Conservation (phyloP, 805 yeast species). For the Metschnikowia lunata region DNA sequence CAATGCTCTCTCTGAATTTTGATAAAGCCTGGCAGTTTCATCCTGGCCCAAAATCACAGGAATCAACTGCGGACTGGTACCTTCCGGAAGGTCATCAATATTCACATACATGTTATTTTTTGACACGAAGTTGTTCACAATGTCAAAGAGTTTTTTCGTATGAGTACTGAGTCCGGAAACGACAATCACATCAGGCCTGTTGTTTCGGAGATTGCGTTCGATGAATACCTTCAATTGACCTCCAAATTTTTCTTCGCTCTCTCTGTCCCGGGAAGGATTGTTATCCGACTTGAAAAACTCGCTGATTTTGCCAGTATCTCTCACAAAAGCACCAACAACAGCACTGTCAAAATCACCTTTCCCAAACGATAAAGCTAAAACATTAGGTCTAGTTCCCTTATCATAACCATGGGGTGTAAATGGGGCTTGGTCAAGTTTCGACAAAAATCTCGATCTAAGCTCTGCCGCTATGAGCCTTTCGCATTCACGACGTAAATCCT, state of each 20-base stretch:
- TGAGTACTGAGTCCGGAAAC: conserved; percentile 82
- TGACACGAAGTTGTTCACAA: conserved; percentile 52
- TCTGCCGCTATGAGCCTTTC: conserved; percentile 64
- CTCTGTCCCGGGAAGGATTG: conserved; percentile 51
- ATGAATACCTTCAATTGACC: conserved; percentile 67
- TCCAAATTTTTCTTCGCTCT: conserved; percentile 41
- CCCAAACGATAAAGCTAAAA: conserved; percentile 79
- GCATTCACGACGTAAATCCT: conserved; percentile 72
- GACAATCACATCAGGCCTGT: conserved; percentile 81
- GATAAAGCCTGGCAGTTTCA: conserved; percentile 87
- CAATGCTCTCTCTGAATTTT: conserved; percentile 69
- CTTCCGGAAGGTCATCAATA: conserved; percentile 40
- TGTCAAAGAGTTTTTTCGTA: conserved; percentile 56
- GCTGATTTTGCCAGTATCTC: conserved; percentile 73
- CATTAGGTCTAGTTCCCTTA: conserved; percentile 80
- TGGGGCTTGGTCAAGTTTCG: conserved; percentile 89
- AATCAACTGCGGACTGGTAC: conserved; percentile 48
- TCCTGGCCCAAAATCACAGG: conserved; percentile 83
- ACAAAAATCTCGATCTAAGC: conserved; percentile 64
- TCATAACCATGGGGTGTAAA: conserved; percentile 74
- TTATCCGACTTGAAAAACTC: conserved; percentile 77
- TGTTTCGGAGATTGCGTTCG: conserved; percentile 49
- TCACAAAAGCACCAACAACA: conserved; percentile 72
- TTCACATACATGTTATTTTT: conserved; percentile 50
- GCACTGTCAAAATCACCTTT: conserved; percentile 84